phyloP scores from a whole-genome alignment of 805 yeast genomes.

The Helenozyma baotianmanensis region DNA sequence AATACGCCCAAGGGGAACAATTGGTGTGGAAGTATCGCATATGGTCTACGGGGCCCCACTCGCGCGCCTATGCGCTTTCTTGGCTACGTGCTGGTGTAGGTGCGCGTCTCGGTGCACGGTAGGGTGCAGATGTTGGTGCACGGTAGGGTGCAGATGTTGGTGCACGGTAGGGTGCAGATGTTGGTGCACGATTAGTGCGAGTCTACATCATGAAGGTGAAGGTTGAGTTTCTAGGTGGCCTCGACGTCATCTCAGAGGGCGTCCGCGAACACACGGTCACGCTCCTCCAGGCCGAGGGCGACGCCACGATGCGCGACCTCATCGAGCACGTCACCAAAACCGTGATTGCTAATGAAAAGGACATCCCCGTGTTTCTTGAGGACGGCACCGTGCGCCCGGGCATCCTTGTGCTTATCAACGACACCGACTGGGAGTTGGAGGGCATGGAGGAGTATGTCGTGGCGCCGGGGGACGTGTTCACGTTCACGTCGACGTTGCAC shows the following conservation, averaged over 20 bases:
- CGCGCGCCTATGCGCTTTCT: no score
- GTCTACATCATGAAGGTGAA: slow-evolving; percentile 30
- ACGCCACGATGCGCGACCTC: slow-evolving; percentile 46
- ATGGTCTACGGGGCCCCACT: no score
- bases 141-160: no score
- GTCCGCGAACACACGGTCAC: slow-evolving; percentile 49
- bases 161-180: no score
- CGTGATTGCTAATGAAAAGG: slow-evolving; percentile 57
- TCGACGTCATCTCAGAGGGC: slow-evolving; percentile 71
- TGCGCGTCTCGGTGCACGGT: no score
- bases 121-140: no score
- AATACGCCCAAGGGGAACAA: no score
- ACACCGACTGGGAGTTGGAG: slow-evolving; percentile 95
- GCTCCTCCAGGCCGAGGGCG: slow-evolving; percentile 40
- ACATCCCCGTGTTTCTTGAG: slow-evolving; percentile 71
- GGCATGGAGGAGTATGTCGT: slow-evolving; percentile 81
- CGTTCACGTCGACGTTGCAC: slow-evolving; percentile 90
- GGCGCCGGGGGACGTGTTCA: slow-evolving; percentile 69
- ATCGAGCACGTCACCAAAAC: slow-evolving; percentile 49
- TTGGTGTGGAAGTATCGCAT: no score
- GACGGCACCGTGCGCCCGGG: slow-evolving; percentile 88
- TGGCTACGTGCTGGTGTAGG: no score
- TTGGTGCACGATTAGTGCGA: no score
- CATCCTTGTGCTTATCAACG: slow-evolving; percentile 83
- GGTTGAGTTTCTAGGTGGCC: slow-evolving; percentile 63